Conservation (phyloP, 371 early-diverging fungal species). For the Entomophthora muscae region DNA sequence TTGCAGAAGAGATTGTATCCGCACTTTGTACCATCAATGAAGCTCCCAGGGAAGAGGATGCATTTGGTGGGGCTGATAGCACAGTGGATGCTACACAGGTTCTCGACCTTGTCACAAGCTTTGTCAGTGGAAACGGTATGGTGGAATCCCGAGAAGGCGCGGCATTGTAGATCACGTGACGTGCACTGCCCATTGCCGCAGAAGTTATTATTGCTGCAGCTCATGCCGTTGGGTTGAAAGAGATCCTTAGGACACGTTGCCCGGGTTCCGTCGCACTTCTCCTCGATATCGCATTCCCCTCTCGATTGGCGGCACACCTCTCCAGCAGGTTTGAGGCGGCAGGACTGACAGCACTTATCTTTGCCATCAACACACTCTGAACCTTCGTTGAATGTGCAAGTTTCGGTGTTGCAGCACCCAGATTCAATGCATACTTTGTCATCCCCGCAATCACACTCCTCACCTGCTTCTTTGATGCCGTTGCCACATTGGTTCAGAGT, state of each 20-base stretch:
- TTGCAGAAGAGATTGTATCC: conserved; percentile 47
- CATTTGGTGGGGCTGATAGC: conserved; percentile 48
- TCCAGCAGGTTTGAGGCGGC: conserved; percentile 38
- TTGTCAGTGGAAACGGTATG: conserved; percentile 24
- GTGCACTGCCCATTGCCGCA: conserved; percentile 88
- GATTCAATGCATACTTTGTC: conserved; percentile 43
- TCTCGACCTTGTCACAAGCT: too few relatives aligned
- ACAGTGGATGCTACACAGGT: too few relatives aligned
- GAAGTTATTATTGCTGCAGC: conserved; percentile 29
- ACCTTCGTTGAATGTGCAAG: conserved; percentile 57
- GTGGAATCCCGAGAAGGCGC: conserved; percentile 27
- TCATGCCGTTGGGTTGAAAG: conserved; percentile 38
- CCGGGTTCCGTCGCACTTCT: conserved; percentile 58
- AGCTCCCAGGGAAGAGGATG: conserved; percentile 45
- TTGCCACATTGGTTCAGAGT: conserved; percentile 69
- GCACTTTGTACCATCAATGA: conserved; percentile 79
- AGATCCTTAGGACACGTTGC: conserved; percentile 55
- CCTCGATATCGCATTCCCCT: conserved; percentile 65
- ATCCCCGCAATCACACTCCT: conserved; percentile 86
- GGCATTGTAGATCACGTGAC: conserved; percentile 64
- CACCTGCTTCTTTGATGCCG: conserved; percentile 72
- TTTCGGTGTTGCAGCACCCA: conserved; percentile 60
- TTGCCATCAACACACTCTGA: conserved; percentile 72
- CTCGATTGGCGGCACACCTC: conserved; percentile 50
- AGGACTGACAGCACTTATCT: conserved; percentile 64